Conservation (phyloP, 2,329 filamentous ascomycete species). For the Curvularia verruculosa region DNA sequence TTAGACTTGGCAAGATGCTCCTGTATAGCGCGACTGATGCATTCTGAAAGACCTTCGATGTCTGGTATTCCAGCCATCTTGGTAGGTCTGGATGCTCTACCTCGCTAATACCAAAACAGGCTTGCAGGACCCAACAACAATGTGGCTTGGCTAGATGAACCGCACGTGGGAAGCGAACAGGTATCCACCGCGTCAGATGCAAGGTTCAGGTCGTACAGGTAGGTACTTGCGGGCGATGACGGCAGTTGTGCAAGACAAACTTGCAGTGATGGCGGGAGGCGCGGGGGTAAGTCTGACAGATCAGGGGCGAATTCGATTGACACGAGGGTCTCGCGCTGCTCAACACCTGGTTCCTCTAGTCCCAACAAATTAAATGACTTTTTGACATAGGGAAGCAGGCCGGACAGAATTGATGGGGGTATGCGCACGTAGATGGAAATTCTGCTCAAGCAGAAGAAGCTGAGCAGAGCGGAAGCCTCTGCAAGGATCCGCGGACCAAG, state of each 20-base stretch:
- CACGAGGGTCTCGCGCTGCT: background rate
- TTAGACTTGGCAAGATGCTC: conserved; percentile 37
- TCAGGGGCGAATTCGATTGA: background rate
- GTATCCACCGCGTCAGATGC: conserved; percentile 1
- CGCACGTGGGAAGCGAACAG: background rate
- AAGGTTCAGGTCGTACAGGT: conserved; percentile 4
- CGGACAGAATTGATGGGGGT: conserved; percentile 1
- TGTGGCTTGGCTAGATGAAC: background rate
- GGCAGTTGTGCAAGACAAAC: background rate
- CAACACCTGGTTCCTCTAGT: background rate
- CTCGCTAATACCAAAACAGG: background rate
- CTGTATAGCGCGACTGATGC: conserved; percentile 38
- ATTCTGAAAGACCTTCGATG: conserved; percentile 40
- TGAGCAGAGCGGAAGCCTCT: conserved; percentile 3
- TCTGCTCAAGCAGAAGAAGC: conserved; percentile 18
- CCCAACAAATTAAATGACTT: background rate
- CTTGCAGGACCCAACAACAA: conserved; percentile 5
- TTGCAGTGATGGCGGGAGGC: background rate
- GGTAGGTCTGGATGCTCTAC: background rate
- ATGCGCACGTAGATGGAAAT: conserved; percentile 14
- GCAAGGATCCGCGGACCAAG: conserved; percentile 4
- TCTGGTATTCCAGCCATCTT: conserved; percentile 27
- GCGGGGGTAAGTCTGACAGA: background rate
- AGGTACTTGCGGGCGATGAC: background rate
- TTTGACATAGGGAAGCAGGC: background rate